These are phyloP conservation scores for Wickerhamomyces hampshirensis DNA, from an alignment of 805 yeast genomes.

Conservation along the genomic window DNA sequence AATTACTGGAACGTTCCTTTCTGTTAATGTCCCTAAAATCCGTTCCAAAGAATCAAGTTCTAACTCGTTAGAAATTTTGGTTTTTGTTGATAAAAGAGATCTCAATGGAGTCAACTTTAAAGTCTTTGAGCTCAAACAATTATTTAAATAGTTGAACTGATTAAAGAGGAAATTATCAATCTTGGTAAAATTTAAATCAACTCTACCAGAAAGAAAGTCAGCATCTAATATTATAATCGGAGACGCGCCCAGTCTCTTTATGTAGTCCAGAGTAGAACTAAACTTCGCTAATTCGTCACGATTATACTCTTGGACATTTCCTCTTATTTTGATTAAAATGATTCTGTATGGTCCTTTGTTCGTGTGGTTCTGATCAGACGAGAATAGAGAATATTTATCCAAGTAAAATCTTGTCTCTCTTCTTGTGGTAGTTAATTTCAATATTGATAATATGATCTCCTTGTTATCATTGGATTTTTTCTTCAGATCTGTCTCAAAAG, in stretches of 20 bases:
- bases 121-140: slow-evolving; percentile 3
- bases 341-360: slow-evolving; percentile 18
- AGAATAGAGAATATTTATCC: slow-evolving; percentile 51
- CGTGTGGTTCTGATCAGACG: slow-evolving; percentile 12
- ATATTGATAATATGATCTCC: slow-evolving; percentile 75
- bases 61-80: slow-evolving; percentile 1
- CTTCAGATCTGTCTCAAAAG: slow-evolving; percentile 10
- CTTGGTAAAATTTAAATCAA: slow-evolving; percentile 10
- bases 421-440: slow-evolving; percentile 88
- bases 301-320: slow-evolving; percentile 16
- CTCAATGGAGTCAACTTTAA: slow-evolving; percentile 18
- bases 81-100: slow-evolving; percentile 8
- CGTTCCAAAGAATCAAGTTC: slow-evolving; percentile 9
- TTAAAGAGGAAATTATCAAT: slow-evolving; percentile 16
- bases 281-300: slow-evolving; percentile 12
- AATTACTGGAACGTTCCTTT: slow-evolving; percentile 36
- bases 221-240: slow-evolving; percentile 22
- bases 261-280: slow-evolving; percentile 18
- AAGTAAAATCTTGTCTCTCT: slow-evolving; percentile 85
- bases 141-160: slow-evolving; percentile 18
- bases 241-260: slow-evolving; percentile 18
- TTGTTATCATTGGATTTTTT: slow-evolving; percentile 40
- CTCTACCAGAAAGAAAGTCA: slow-evolving; percentile 19
- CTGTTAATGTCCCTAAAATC: slow-evolving; percentile 5
- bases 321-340: slow-evolving; percentile 25